Evolutionary conservation across 805 yeast species (phyloP).

Genomic region (Wickerhamomyces queroliae): DNA sequence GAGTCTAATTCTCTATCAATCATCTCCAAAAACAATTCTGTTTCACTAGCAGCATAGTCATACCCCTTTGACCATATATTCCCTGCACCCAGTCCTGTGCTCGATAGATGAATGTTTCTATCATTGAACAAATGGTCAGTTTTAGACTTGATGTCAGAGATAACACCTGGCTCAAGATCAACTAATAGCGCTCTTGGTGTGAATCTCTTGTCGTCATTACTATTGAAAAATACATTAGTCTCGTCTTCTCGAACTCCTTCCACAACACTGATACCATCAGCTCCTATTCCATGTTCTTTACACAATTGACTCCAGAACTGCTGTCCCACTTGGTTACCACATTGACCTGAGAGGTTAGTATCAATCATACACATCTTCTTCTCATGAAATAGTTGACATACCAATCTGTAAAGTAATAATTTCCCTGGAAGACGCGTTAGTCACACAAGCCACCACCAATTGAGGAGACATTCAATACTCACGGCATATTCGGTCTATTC

Average conservation of each 20-base stretch:
- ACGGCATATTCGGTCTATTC: not conserved
- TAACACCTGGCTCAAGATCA: slow-evolving; percentile 88
- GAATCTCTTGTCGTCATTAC: slow-evolving; percentile 67
- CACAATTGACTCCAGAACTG: slow-evolving; percentile 91
- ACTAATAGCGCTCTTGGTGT: slow-evolving; percentile 84
- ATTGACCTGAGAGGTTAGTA: slow-evolving; percentile 53
- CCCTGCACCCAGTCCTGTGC: slow-evolving; percentile 91
- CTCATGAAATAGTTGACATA: slow-evolving; percentile 13
- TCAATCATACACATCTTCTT: not conserved
- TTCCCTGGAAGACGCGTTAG: slow-evolving; percentile 34
- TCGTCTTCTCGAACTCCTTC: slow-evolving; percentile 50
- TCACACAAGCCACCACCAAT: no score
- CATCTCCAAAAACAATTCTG: slow-evolving; percentile 74
- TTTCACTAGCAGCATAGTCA: slow-evolving; percentile 58
- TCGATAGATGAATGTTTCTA: slow-evolving; percentile 69
- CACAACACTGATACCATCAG: slow-evolving; percentile 26
- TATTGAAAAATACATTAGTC: slow-evolving; percentile 77
- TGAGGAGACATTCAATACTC: not conserved
- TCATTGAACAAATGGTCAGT: slow-evolving; percentile 72
- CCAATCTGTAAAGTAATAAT: slow-evolving; percentile 64
- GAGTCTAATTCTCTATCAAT: slow-evolving; percentile 87
- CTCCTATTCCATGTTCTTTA: slow-evolving; percentile 72
- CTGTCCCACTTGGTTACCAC: slow-evolving; percentile 94
- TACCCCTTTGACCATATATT: slow-evolving; percentile 95
- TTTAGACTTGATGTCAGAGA: slow-evolving; percentile 50